Evolutionary conservation across 441 rosid genomes (phyloP), one percentile per base, ranked within the genome.

Genomic region (Populus hybrid): DNA sequence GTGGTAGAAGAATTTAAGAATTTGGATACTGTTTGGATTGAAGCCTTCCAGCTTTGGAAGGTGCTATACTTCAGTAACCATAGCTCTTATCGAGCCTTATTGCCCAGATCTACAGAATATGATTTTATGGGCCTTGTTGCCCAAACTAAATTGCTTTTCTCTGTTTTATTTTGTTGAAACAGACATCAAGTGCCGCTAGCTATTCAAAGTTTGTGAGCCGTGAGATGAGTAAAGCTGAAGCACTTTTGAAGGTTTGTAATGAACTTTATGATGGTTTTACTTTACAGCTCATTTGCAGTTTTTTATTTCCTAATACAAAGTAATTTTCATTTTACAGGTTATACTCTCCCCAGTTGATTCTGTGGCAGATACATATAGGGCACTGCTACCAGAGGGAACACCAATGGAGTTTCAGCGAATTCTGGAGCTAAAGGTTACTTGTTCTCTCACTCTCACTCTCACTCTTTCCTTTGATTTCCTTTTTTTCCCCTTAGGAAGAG

Each of bases 191-290:
- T 82, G 94, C 98, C 82, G 90, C 97, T 68, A 92, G 93, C 83
- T 96, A 94, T 84, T 88, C 94, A 14, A 94, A 93, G 86, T 96
- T 96, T 82, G 97, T 94, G 50, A 96, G 95, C 87, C 96, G 98
- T 79, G 98, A 94, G 89, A 96, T 96, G 99, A 94, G 98, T 89
- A 92, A 93, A 91, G 99, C 98, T 76, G 99, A 96, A 92, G 98
- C 99, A 76, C 98, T 96, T 81, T 87, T 96, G 70, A 96, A 96
- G 98, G 97, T 92, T 77, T 73, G 81, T 72, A 42, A 71, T 79
- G 63, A 73, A 74, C 12, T 75, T 83, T 42, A 24, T 78, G 38
- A 59, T 50, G 50, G 63, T 69, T 50, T 71, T 73, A 42, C 69
- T 31, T 76, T 79, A 64, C 76, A 42, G 28, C 59, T 35, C 29